Conservation (phyloP, 495 filamentous ascomycete genomes). For the Aspergillus saccharolyticus region DNA sequence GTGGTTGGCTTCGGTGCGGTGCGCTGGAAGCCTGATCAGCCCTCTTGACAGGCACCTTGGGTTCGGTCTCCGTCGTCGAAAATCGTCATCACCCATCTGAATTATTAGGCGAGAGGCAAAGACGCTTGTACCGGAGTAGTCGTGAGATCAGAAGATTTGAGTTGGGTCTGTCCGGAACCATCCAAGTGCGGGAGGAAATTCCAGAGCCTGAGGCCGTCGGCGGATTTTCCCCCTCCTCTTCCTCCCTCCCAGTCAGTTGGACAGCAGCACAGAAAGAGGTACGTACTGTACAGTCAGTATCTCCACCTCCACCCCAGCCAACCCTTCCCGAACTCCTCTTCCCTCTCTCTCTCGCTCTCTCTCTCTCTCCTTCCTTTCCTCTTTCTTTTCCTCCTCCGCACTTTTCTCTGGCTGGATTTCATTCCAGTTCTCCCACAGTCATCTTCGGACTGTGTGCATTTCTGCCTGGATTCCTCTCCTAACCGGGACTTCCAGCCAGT, state of each 20-base stretch:
- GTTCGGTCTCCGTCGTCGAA: constrained; percentile 5
- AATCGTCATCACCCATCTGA: not conserved
- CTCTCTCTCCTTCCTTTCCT: constrained; percentile 4
- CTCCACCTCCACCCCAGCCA: constrained; percentile 13
- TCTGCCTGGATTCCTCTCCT: constrained; percentile 16
- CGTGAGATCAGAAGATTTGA: constrained; percentile 3
- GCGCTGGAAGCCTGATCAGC: not conserved
- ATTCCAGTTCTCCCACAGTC: constrained; percentile 2
- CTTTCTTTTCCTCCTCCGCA: constrained; percentile 7
- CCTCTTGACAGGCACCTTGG: not conserved
- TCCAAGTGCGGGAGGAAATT: constrained; percentile 10
- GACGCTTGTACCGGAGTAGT: not conserved
- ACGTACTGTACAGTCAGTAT: not conserved
- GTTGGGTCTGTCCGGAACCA: constrained; percentile 8
- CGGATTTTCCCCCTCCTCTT: not conserved
- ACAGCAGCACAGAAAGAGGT: not conserved
- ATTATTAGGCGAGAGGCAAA: not conserved
- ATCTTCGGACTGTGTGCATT: constrained; percentile 5
- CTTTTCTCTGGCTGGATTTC: not conserved
- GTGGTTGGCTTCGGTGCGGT: not conserved
- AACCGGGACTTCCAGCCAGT: constrained; percentile 16
- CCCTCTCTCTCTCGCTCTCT: constrained; percentile 4
- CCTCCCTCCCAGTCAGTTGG: not conserved
- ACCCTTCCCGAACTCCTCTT: not conserved
- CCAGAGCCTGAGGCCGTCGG: constrained; percentile 13